Evolutionary conservation across 805 yeast genomes (phyloP).

Genomic region (Candida coquimbonensis): DNA sequence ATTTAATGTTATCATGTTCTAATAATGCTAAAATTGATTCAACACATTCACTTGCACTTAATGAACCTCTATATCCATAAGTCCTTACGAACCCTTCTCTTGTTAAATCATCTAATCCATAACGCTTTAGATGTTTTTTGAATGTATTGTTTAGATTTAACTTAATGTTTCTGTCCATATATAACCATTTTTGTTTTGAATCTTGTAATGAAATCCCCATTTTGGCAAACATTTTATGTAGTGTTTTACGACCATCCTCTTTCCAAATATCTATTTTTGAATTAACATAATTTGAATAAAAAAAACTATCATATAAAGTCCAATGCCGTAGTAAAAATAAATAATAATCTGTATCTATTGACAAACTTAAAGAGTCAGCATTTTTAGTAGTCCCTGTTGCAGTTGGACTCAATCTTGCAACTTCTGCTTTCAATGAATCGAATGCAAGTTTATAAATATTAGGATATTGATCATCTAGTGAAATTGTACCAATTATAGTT

Average conservation of each 20-base stretch:
- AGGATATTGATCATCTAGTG: conserved; percentile 68
- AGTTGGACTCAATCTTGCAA: conserved; percentile 53
- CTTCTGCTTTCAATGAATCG: conserved; percentile 79
- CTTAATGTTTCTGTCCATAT: conserved; percentile 77
- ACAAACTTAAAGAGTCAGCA: conserved; percentile 42
- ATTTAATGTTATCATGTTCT: conserved; percentile 49
- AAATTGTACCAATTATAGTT: conserved; percentile 80
- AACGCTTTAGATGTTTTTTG: conserved; percentile 59
- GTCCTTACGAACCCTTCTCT: conserved; percentile 83
- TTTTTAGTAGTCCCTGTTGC: conserved; percentile 24
- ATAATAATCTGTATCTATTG: conserved; percentile 77
- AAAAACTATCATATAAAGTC: conserved; percentile 85
- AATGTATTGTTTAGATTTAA: conserved; percentile 64
- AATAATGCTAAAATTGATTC: conserved; percentile 81
- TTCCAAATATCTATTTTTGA: conserved; percentile 86
- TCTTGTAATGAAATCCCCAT: conserved; percentile 90
- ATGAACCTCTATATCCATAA: conserved; percentile 80
- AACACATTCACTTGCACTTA: conserved; percentile 89
- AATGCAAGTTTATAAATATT: conserved; percentile 63
- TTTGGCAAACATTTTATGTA: conserved; percentile 88
- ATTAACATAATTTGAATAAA: conserved; percentile 85
- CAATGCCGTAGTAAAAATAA: conserved; percentile 85
- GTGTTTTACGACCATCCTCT: conserved; percentile 78
- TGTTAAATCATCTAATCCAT: conserved; percentile 76
- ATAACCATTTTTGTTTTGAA: conserved; percentile 91